These are phyloP conservation scores for Termitomyces sp. DNA, from an alignment of 768 basidiomycete species.

Conservation along the genomic window DNA sequence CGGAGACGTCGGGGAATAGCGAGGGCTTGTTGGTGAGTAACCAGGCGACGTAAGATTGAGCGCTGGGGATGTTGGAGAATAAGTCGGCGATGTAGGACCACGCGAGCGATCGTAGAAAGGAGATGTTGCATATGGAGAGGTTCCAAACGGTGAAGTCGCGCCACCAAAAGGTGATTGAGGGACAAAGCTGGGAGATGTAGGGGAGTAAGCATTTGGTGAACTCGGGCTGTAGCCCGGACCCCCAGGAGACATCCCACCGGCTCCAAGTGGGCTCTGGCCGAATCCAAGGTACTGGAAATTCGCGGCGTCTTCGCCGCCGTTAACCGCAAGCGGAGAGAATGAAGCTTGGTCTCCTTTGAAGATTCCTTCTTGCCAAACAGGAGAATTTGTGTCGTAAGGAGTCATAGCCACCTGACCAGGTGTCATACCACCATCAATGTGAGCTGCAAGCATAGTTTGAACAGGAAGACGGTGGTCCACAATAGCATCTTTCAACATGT, in stretches of 20 bases:
- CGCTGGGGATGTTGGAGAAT: conserved; percentile 83
- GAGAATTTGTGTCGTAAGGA: conserved; percentile 91
- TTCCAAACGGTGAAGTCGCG: conserved; percentile 78
- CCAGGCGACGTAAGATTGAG: conserved; percentile 79
- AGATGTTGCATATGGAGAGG: conserved; percentile 80
- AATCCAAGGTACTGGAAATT: conserved; percentile 70
- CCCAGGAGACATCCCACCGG: conserved; percentile 85
- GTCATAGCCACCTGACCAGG: conserved; percentile 93
- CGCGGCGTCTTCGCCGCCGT: conserved; percentile 76
- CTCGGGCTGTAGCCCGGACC: conserved; percentile 87
- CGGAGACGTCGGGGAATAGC: conserved; percentile 82
- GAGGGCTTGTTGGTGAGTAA: conserved; percentile 80
- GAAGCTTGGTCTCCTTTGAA: conserved; percentile 84
- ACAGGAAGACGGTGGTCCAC: conserved; percentile 92
- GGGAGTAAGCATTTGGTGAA: conserved; percentile 85
- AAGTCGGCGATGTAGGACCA: conserved; percentile 70
- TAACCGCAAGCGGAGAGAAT: conserved; percentile 92
- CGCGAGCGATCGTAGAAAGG: conserved; percentile 69
- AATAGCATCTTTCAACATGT: conserved; percentile 98
- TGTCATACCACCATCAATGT: conserved; percentile 84
- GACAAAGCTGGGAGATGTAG: conserved; percentile 81
- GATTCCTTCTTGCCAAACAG: conserved; percentile 69
- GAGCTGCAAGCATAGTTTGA: conserved; percentile 71
- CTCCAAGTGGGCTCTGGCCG: conserved; percentile 81
- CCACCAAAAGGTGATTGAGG: conserved; percentile 79